Percentiles rank a stretch among this genome's conserved stretches.
Conservation (phyloP, 116 monocot genomes). For the Papilionanthe hybrid region DNA sequence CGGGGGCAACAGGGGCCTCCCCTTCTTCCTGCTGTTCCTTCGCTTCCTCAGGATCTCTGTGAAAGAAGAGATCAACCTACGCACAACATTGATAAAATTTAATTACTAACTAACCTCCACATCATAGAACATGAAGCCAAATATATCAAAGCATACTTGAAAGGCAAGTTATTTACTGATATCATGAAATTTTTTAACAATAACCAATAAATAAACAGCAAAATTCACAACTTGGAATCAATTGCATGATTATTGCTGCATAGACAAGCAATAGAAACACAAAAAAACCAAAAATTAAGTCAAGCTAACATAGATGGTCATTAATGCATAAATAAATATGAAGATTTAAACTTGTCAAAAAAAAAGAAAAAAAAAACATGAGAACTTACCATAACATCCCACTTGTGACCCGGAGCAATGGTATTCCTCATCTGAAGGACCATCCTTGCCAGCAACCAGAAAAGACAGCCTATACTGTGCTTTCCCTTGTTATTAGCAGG, state of each 20-base stretch:
- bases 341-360: not conserved
- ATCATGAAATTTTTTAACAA: no score
- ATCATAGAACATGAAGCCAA: no score
- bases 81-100: not conserved
- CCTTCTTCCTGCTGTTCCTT: slow-evolving; percentile 38
- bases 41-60: slow-evolving; percentile 30
- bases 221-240: no score
- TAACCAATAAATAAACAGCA: no score
- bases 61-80: slow-evolving; percentile 33
- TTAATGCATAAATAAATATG: not conserved
- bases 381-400: slow-evolving; percentile 50
- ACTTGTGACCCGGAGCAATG: slow-evolving; percentile 39
- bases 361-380: not conserved
- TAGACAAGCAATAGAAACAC: no score
- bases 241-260: no score
- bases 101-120: not conserved
- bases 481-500: slow-evolving; percentile 59
- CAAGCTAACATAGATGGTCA: not conserved
- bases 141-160: no score
- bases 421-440: slow-evolving; percentile 49
- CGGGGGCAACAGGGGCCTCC: slow-evolving; percentile 32
- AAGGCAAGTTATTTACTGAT: no score
- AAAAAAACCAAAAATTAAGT: not conserved
- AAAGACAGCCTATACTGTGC: slow-evolving; percentile 51
- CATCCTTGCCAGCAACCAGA: slow-evolving; percentile 62